phyloP scores from a whole-genome alignment of 176 grass and related monocot genomes.

The Saccharum officinarum region DNA sequence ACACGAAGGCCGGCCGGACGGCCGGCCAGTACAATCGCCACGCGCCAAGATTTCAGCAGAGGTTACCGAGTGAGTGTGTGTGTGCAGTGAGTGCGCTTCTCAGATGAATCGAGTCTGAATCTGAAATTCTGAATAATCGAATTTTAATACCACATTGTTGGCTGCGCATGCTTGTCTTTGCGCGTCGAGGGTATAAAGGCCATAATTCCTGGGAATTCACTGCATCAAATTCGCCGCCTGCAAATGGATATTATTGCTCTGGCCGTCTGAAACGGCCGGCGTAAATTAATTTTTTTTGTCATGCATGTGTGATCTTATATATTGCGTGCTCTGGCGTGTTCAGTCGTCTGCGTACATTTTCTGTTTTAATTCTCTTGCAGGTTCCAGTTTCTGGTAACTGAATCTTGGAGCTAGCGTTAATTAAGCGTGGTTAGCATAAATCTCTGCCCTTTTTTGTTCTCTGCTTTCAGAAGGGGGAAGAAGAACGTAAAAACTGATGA shows the following conservation, averaged over 20 bases:
- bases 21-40: not conserved
- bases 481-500: not conserved
- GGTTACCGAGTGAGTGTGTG: not conserved
- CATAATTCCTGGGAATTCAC: not conserved
- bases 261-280: not conserved
- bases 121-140: conserved; percentile 19
- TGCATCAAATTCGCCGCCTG: not conserved
- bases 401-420: not conserved
- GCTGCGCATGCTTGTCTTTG: not conserved
- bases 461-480: not conserved
- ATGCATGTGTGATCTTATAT: not conserved
- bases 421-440: not conserved
- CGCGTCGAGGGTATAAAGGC: not conserved
- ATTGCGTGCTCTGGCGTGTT: not conserved
- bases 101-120: not conserved
- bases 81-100: not conserved
- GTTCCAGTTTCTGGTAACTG: not conserved
- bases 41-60: conserved; percentile 1
- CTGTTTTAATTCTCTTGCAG: not conserved
- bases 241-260: not conserved
- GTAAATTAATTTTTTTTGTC: not conserved
- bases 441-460: not conserved
- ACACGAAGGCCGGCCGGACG: not conserved
- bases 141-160: conserved; percentile 39
- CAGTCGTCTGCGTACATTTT: not conserved